Percentiles rank a stretch among this genome's conserved stretches.
These are phyloP conservation scores for Phialemoniopsis sp. DNA, from an alignment of 2,329 filamentous ascomycete species.

Conservation along the genomic window DNA sequence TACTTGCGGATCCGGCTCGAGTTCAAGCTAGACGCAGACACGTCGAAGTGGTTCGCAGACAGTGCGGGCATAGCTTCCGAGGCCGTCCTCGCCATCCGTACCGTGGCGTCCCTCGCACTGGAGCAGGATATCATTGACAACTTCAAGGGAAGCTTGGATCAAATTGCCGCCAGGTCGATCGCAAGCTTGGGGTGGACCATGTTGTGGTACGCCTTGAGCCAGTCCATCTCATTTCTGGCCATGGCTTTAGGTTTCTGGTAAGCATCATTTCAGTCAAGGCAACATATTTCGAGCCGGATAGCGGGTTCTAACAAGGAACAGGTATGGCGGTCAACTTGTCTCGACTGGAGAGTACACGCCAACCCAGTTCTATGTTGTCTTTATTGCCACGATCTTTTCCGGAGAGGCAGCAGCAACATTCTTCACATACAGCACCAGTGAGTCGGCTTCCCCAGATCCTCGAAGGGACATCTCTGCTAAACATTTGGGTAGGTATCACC, in stretches of 20 bases:
- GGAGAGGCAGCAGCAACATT: conserved; percentile 33
- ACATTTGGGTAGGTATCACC: conserved; percentile 26
- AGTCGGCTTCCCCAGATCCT: too few relatives aligned
- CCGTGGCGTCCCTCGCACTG: conserved; percentile 42
- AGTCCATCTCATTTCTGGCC: neutral
- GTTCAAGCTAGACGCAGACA: conserved; percentile 38
- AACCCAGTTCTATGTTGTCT: conserved; percentile 44
- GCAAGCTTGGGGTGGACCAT: neutral
- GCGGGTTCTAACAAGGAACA: too few relatives aligned
- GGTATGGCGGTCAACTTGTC: conserved; percentile 32
- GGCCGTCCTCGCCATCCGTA: conserved; percentile 43
- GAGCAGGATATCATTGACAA: conserved; percentile 28
- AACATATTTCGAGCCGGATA: too few relatives aligned
- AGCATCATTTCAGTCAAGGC: too few relatives aligned
- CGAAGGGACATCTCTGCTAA: too few relatives aligned
- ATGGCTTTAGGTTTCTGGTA: conserved; percentile 2
- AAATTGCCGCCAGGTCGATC: neutral
- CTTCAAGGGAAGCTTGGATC: neutral
- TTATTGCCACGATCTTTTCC: conserved; percentile 43
- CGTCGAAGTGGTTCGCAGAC: conserved; percentile 34
- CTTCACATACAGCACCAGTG: conserved; percentile 43
- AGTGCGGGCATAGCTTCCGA: conserved; percentile 46
- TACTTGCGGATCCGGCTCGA: conserved; percentile 45
- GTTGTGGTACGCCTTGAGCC: conserved; percentile 1
- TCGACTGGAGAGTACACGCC: conserved; percentile 40